A percentile compares a stretch with the other conserved stretches of the same genome.
These are phyloP conservation scores for Sicyos edulis DNA, from an alignment of 306 rosid species.

Conservation along the genomic window DNA sequence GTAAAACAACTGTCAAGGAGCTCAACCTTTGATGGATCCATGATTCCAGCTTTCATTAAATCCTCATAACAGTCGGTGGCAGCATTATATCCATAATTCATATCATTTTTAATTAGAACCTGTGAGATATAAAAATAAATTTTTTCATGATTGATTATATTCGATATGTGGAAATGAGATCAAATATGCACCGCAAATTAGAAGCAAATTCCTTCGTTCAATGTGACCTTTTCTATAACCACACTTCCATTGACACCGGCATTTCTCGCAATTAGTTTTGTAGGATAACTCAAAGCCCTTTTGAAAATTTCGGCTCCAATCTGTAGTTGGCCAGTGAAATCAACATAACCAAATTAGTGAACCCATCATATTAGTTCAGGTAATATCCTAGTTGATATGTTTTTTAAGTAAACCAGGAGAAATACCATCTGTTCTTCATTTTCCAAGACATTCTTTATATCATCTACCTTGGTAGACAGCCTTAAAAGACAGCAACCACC, in stretches of 20 bases:
- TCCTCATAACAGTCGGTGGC: conserved; percentile 72
- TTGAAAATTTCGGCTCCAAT: conserved; percentile 90
- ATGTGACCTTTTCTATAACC: conserved; percentile 66
- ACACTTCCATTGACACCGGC: conserved; percentile 86
- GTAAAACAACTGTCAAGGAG: background rate
- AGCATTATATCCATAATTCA: conserved; percentile 73
- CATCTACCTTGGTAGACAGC: conserved; percentile 62
- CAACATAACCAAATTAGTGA: background rate
- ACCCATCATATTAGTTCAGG: background rate
- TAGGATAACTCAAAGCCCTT: conserved; percentile 75
- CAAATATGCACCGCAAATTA: conserved; percentile 12
- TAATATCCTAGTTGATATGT: background rate
- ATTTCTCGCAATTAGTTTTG: conserved; percentile 77
- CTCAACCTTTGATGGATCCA: conserved; percentile 82
- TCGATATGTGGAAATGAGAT: conserved; percentile 16
- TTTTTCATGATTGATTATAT: conserved; percentile 19
- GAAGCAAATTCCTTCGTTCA: conserved; percentile 28
- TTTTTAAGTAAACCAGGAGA: conserved; percentile 8
- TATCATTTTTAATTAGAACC: conserved; percentile 50
- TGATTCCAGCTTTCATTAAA: conserved; percentile 74
- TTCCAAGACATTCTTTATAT: conserved; percentile 54
- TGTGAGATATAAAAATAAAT: conserved; percentile 24
- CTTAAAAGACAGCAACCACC: conserved; percentile 94
- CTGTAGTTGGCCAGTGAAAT: conserved; percentile 29
- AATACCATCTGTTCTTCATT: conserved; percentile 78